Evolutionary conservation across 2,329 filamentous ascomycete species (phyloP), one percentile per base, ranked within the genome.

Genomic region (Emergomyces pasteurianus): DNA sequence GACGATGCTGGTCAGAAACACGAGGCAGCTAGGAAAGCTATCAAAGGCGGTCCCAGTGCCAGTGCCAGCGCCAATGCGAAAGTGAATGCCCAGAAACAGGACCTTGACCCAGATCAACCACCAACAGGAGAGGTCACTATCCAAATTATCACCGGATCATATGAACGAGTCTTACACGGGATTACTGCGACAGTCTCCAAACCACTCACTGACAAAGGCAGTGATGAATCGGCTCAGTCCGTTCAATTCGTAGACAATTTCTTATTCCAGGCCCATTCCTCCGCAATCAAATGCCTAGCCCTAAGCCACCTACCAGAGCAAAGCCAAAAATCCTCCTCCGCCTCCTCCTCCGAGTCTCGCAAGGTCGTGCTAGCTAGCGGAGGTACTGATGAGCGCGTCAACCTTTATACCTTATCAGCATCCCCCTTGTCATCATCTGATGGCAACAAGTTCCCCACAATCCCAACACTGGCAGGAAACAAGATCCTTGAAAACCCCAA

Each of bases 321-420:
- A 7, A 49, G 7, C 14, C 38, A 52, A 4, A 71, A 74, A 62
- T 70, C 72, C 78, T 61, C 80, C 78, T 10, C 43, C 10, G 43
- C 21, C 78, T 61, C 80, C 78, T 10, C 43, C 10, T n/a, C 21
- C 4, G 14, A 83, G 80, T 65, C 86, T n/a, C 87, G 90, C 71
- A 96, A 94, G 72, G 83, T 96, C 57, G 86, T 94, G 66, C 84
- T 99, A 56, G 94, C 94, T 14, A 95, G 89, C 10, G 94, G 94
- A 66, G 88, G 89, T 73, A 95, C 90, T 28, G 94, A 99, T 75
- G 91, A 96, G 76, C 86, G 90, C 64, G 89, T 99, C 77, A 96
- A 99, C 72, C 82, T 99, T 60, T 99, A 96, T 80, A 90, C 86
- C 63, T 79, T 99, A 60, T 95, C 92, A 14, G 85, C 81, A 31